A percentile compares a stretch with the other conserved stretches of the same genome.
Conservation (phyloP, 192 early-diverging fungal genomes). For the Coemansia sp. region DNA sequence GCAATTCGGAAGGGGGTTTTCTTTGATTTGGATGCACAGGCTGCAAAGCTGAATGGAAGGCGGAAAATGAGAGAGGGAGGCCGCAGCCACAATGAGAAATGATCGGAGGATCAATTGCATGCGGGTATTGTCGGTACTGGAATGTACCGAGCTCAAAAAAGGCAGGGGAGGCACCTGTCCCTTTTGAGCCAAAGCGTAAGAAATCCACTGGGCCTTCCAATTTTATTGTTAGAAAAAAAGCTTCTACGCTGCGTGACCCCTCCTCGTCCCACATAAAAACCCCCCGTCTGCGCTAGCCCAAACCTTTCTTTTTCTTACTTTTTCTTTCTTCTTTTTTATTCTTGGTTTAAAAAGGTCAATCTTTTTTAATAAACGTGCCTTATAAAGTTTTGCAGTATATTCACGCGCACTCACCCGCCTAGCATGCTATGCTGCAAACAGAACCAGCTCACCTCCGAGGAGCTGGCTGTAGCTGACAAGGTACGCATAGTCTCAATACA, state of each 20-base stretch:
- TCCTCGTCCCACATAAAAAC: slow-evolving; percentile 10
- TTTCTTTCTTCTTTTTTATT: slow-evolving; percentile 6
- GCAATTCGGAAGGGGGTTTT: too few relatives aligned
- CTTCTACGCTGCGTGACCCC: slow-evolving; percentile 12
- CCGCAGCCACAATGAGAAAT: slow-evolving; percentile 14
- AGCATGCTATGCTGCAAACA: slow-evolving; percentile 47
- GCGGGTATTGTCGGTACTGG: background rate
- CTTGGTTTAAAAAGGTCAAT: background rate
- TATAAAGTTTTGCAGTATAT: background rate
- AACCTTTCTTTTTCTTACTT: slow-evolving; percentile 12
- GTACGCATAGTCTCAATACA: slow-evolving; percentile 16
- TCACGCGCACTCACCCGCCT: background rate
- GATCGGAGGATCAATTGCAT: slow-evolving; percentile 23
- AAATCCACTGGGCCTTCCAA: background rate
- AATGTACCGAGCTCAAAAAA: slow-evolving; percentile 4
- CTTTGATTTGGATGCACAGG: background rate
- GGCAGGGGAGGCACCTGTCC: slow-evolving; percentile 5
- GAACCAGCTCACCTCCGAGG: slow-evolving; percentile 53
- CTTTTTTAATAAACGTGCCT: slow-evolving; percentile 3
- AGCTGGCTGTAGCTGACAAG: slow-evolving; percentile 61
- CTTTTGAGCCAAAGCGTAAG: background rate
- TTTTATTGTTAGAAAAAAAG: slow-evolving; percentile 7
- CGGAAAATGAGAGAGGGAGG: background rate
- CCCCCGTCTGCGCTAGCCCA: slow-evolving; percentile 5
- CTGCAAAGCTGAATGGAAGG: background rate